Base-by-base conservation (phyloP, 331 rosid species). In the Spiraea crenata region DNA sequence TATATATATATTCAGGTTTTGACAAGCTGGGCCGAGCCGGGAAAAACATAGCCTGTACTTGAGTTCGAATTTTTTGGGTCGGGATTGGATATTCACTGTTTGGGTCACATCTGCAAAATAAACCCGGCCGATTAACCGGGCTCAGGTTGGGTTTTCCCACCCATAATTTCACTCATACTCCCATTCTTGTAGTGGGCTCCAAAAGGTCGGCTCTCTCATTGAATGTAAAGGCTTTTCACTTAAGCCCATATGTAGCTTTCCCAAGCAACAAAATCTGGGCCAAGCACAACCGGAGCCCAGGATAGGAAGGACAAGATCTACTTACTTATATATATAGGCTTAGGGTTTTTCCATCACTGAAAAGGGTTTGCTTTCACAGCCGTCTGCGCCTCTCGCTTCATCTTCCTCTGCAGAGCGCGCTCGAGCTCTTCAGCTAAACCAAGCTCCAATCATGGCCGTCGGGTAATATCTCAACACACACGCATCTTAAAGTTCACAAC, bases 391-490 rank as follows among this genome's bases (percentile, higher is more conserved):
- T 44, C 46, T 16, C 40, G 11, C 76, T 20, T 39, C 34, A 44
- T 14, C 57, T n/a, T 9, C n/a, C 59, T 71, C 76, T 11, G 70
- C 73, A 42, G 57, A 63, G 52, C 49, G 31, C 9, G 10, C 48
- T 58, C 2, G 17, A 44, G 69, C 70, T 59, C 66, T 51, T 34
- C 80, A 31, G 60, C 70, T 49, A 39, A 25, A n/a, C 41, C 15
- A 13, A 63, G 9, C 20, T 71, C 38, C 83, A 79, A 46, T 82
- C 57, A 90, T 93, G 98, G 98, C 89, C 54, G 89, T 85, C 59
- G 89, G 89, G 88, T 84, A 77, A 60, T 10, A 13, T 40, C 15
- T 39, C 57, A 48, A 6, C 48, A 16, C 46, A 52, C 17, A 1
- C n/a, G 12, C 39, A 35, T 42, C 12, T 6, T 37, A 11, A 37